phyloP scores from a whole-genome alignment of 805 yeast species.

The Priceomyces castillae region DNA sequence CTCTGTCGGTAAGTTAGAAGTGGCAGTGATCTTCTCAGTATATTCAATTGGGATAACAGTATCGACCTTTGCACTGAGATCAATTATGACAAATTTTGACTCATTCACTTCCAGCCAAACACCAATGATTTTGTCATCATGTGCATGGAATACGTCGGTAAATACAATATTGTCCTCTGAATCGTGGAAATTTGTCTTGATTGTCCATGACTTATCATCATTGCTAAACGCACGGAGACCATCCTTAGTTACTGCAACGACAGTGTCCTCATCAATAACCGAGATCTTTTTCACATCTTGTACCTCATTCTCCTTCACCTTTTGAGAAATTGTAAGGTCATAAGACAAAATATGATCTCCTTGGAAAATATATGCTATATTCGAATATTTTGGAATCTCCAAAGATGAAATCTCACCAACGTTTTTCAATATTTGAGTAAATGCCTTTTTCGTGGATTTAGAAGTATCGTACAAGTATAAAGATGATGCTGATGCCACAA shows the following conservation, averaged over 20 bases:
- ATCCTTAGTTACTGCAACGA: slow-evolving; percentile 29
- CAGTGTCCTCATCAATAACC: slow-evolving; percentile 11
- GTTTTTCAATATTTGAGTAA: neutral
- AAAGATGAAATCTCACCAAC: neutral
- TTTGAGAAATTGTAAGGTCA: neutral
- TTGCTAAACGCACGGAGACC: slow-evolving; percentile 30
- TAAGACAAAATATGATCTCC: neutral
- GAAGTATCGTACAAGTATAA: slow-evolving; percentile 1
- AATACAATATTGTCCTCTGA: slow-evolving; percentile 12
- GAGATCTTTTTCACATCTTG: slow-evolving; percentile 1
- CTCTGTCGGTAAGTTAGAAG: slow-evolving; percentile 13
- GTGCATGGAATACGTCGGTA: slow-evolving; percentile 28
- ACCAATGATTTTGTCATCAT: slow-evolving; percentile 31
- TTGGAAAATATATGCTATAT: neutral
- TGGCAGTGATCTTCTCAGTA: slow-evolving; percentile 16
- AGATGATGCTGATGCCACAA: neutral
- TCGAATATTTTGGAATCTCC: neutral
- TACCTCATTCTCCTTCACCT: neutral
- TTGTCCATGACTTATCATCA: slow-evolving; percentile 10
- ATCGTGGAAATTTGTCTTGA: slow-evolving; percentile 15
- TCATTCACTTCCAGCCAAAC: slow-evolving; percentile 37
- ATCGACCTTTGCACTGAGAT: slow-evolving; percentile 3
- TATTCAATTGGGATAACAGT: slow-evolving; percentile 11
- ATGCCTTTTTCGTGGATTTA: slow-evolving; percentile 1
- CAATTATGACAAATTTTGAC: slow-evolving; percentile 22